These are phyloP conservation scores for grape (Vitis vinifera) DNA, from an alignment of 164 flowering plant genomes.

Conservation along the genomic window ASM3070453v1 NC_081806.1:7290501-7291000, in stretches of 20 bases:
- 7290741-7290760: slow-evolving; percentile 63
- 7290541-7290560: slow-evolving; percentile 67
- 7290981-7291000: slow-evolving; percentile 87
- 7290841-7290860: slow-evolving; percentile 56
- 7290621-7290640: slow-evolving; percentile 40
- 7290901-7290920: slow-evolving; percentile 52
- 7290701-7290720: slow-evolving; percentile 66
- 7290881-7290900: slow-evolving; percentile 79
- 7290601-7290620: slow-evolving; percentile 56
- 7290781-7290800: neutral
- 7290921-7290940: slow-evolving; percentile 69
- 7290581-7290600: slow-evolving; percentile 82
- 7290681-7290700: slow-evolving; percentile 35
- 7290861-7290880: slow-evolving; percentile 75
- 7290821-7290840: slow-evolving; percentile 69
- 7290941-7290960: slow-evolving; percentile 76
- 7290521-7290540: slow-evolving; percentile 62
- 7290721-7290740: slow-evolving; percentile 69
- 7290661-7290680: slow-evolving; percentile 45
- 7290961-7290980: slow-evolving; percentile 70
- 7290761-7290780: slow-evolving; percentile 1
- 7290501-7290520: neutral
- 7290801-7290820: neutral
- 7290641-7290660: slow-evolving; percentile 52
- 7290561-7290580: slow-evolving; percentile 82